Evolutionary conservation across 2,329 filamentous ascomycete genomes (phyloP).

Genomic region (Lasiodiplodia theobromae): DNA sequence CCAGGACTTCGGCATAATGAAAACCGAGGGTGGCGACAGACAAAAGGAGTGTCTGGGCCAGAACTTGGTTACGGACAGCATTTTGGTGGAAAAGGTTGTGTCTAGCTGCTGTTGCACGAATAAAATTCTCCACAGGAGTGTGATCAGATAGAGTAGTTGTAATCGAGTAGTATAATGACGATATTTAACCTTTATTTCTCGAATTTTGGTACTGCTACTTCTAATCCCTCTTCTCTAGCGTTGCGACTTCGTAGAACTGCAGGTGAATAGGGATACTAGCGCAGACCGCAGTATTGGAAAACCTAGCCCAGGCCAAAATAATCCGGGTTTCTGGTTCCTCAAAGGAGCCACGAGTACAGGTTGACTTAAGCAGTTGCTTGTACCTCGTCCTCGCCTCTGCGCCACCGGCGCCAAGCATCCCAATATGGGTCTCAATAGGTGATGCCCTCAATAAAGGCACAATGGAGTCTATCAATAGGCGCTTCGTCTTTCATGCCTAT

Average conservation of each 20-base stretch:
- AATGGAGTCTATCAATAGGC: background rate
- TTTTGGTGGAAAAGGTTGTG: background rate
- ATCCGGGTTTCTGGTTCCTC: background rate
- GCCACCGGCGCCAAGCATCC: conserved; percentile 5
- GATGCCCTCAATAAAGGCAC: background rate
- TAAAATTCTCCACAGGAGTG: background rate
- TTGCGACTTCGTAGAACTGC: background rate
- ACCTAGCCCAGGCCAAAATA: background rate
- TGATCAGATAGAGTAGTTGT: too few species aligned
- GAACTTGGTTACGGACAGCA: background rate
- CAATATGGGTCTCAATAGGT: conserved; percentile 17
- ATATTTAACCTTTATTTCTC: background rate
- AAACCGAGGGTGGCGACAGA: background rate
- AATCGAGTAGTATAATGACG: too few species aligned
- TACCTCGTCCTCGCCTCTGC: background rate
- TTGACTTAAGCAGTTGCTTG: background rate
- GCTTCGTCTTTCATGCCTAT: background rate
- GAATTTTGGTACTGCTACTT: background rate
- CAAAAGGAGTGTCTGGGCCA: background rate
- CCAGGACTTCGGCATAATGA: background rate
- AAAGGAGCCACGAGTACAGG: background rate
- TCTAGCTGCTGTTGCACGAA: background rate
- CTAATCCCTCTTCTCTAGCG: background rate
- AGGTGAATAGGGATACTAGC: background rate
- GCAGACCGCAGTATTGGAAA: background rate